Percentiles rank a stretch among this genome's conserved stretches.
phyloP scores from a whole-genome alignment of 208 protist genomes.

The Crithidia thermophila region DNA sequence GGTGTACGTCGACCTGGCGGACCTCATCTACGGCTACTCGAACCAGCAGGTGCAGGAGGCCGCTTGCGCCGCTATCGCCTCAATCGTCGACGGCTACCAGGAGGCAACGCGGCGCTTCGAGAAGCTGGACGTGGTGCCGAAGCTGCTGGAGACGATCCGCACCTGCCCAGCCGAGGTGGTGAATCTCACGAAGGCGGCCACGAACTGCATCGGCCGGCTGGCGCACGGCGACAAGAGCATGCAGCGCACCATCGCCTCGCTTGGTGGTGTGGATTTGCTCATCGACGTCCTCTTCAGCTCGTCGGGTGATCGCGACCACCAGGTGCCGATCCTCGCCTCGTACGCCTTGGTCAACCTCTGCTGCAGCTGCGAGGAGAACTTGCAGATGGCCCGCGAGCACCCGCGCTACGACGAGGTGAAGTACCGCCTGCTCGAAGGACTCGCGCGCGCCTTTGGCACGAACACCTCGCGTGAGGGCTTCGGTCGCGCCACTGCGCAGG shows the following conservation, averaged over 20 bases:
- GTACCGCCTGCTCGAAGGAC: conserved; percentile 87
- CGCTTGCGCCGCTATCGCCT: conserved; percentile 82
- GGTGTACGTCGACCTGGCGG: conserved; percentile 74
- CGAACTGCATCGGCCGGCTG: conserved; percentile 87
- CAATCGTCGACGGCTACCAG: conserved; percentile 78
- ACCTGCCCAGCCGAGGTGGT: conserved; percentile 87
- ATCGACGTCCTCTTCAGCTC: conserved; percentile 89
- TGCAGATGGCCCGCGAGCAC: conserved; percentile 71
- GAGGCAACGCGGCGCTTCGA: conserved; percentile 66
- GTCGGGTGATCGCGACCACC: conserved; percentile 83
- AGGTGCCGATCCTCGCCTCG: conserved; percentile 89
- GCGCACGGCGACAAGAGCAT: conserved; percentile 82
- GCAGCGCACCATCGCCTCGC: conserved; percentile 75
- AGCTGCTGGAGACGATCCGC: conserved; percentile 87
- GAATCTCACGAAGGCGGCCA: conserved; percentile 86
- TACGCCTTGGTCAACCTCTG: conserved; percentile 92
- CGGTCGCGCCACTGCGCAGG: conserved; percentile 81
- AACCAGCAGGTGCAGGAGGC: conserved; percentile 93
- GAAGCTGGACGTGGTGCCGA: conserved; percentile 76
- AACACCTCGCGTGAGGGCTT: conserved; percentile 86
- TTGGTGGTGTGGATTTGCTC: conserved; percentile 84
- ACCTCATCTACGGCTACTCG: conserved; percentile 87
- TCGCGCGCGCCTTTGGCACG: conserved; percentile 85
- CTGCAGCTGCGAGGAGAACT: conserved; percentile 83
- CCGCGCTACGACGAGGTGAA: conserved; percentile 84